These are phyloP conservation scores for Rubia balearica DNA, from an alignment of 305 asterid genomes.

Conservation along the genomic window DNA sequence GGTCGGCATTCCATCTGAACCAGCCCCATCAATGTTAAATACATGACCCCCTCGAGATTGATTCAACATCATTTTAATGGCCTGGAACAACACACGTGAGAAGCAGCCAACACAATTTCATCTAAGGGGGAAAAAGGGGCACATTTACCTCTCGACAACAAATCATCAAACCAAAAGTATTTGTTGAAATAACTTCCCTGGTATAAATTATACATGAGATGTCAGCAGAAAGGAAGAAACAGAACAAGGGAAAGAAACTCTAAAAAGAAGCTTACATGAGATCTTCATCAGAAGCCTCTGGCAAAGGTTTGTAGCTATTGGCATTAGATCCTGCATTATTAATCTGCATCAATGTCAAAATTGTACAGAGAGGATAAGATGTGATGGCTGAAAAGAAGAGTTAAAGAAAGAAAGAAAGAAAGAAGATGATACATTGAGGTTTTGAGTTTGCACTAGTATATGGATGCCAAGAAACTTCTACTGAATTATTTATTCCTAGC, in stretches of 20 bases:
- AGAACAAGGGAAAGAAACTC: constrained; percentile 8
- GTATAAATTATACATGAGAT: constrained; percentile 20
- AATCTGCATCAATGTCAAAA: constrained; percentile 65
- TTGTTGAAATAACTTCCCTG: constrained; percentile 94
- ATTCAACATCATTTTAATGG: constrained; percentile 78
- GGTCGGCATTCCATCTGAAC: constrained; percentile 99
- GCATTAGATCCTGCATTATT: constrained; percentile 99
- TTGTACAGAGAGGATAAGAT: constrained; percentile 25
- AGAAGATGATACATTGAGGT: not conserved
- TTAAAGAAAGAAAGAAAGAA: not conserved
- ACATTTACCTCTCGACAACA: constrained; percentile 92
- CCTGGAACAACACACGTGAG: constrained; percentile 48
- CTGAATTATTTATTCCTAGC: not conserved
- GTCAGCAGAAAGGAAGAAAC: constrained; percentile 8
- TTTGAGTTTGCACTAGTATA: not conserved
- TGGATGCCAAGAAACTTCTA: not conserved
- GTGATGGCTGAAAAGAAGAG: not conserved
- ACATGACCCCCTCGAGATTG: constrained; percentile 94
- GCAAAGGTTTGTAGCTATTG: constrained; percentile 75
- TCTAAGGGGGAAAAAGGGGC: constrained; percentile 5
- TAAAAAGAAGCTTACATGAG: constrained; percentile 48
- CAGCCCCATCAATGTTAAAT: constrained; percentile 95
- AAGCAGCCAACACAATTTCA: constrained; percentile 17
- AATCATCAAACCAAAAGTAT: constrained; percentile 92
- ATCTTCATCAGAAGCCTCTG: constrained; percentile 95